Base-by-base conservation (phyloP, 768 basidiomycete species). In the Boletus bicolor region DNA sequence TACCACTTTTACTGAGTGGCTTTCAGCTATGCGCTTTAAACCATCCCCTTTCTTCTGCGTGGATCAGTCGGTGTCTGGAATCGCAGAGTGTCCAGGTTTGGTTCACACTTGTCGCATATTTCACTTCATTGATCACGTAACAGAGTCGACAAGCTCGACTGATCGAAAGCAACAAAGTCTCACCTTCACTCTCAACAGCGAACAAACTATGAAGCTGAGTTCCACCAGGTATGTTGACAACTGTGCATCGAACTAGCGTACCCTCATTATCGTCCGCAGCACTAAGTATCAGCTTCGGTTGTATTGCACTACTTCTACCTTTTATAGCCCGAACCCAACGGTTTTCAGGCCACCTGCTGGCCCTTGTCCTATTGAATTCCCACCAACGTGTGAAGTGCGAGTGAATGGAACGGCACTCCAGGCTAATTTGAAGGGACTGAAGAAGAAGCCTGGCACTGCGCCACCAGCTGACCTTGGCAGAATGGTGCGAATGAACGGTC, bases 371-470 rank as follows among this genome's bases (percentile, higher is more conserved):
- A 83, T 96, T 46, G 93, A 97, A 76, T 97, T 96, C 63, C 93
- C 93, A 24, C 84, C 87, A 8, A 90, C 90, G 9, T 93, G 90
- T 67, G 93, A 97, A 81, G 87, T 95, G 49, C 87, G 91, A 66
- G 83, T 95, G 38, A 96, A 97, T 70, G 78, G 75, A 52, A 76
- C 76, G 3, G 78, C 82, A 51, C 73, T 96, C 32, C 75, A 76
- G 19, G 91, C 87, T 37, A 94, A 87, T 69, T 71, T 93, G 59
- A 93, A 93, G 70, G 94, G 94, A 5, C 74, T 96, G 68, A 97
- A 97, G 80, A 97, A 97, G 78, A 94, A 91, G 63, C 89, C 92
- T 30, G 93, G 93, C 4, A 95, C 91, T 42, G 91, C 93, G 1
- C 92, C 93, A n/a, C 93, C 93, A 7, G 86, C 92, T 2, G 87